Evolutionary conservation across 305 asterid species (phyloP).

Genomic region (Fraxinus ornus): DNA sequence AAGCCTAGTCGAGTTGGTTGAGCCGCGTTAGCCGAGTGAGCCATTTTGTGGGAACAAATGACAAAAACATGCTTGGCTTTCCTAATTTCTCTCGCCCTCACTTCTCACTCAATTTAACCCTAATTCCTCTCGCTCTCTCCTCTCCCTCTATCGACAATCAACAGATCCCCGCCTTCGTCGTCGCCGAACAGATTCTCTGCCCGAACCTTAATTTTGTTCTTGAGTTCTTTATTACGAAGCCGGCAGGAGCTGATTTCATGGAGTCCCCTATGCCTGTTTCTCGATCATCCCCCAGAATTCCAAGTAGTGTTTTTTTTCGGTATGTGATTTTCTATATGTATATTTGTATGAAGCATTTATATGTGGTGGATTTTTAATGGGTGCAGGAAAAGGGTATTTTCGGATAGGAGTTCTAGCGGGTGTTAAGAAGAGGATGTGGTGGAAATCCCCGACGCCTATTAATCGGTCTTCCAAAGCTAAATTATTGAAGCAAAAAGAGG

Average conservation of each 20-base stretch:
- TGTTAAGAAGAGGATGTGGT: conserved; percentile 49
- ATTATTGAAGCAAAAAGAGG: conserved; percentile 63
- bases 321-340: conserved; percentile 25
- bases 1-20: too few species aligned
- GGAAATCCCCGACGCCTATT: conserved; percentile 49
- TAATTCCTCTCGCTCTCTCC: too few species aligned
- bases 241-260: background rate
- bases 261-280: background rate
- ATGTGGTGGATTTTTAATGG: conserved; percentile 11
- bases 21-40: too few species aligned
- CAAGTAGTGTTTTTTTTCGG: background rate
- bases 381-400: conserved; percentile 65
- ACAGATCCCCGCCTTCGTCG: too few species aligned
- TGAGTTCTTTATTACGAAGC: background rate
- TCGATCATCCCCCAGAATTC: background rate
- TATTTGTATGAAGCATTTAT: conserved; percentile 18
- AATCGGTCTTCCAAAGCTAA: conserved; percentile 38
- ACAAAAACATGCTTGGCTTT: too few species aligned
- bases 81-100: too few species aligned
- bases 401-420: conserved; percentile 54
- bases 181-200: too few species aligned
- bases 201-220: conserved; percentile 27
- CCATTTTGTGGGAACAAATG: too few species aligned
- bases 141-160: too few species aligned
- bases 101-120: too few species aligned